A percentile compares a stretch with the other conserved stretches of the same genome.
phyloP scores from a whole-genome alignment of 2,329 filamentous ascomycete genomes.

The Ampelomyces quisqualis region DNA sequence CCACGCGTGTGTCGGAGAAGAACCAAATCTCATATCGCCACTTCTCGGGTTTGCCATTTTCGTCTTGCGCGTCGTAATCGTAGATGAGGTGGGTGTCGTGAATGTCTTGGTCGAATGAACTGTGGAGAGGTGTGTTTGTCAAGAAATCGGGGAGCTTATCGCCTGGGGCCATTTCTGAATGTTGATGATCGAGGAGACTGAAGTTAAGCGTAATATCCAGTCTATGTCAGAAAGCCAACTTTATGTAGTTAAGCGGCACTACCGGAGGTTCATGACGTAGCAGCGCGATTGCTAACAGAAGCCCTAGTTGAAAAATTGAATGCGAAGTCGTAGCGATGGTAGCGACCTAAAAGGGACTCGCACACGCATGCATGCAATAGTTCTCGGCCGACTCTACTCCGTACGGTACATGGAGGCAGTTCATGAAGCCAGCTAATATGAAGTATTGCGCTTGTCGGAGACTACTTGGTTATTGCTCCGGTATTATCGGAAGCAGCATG shows the following conservation, averaged over 20 bases:
- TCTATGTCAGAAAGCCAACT: background rate
- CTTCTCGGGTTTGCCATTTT: constrained; percentile 55
- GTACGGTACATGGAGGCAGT: too few species aligned
- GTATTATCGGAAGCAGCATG: too few species aligned
- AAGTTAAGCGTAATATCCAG: background rate
- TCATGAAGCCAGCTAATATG: too few species aligned
- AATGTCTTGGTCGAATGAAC: constrained; percentile 54
- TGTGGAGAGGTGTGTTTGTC: constrained; percentile 30
- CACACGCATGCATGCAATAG: too few species aligned
- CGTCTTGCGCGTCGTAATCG: constrained; percentile 55
- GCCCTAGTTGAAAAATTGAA: background rate
- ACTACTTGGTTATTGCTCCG: too few species aligned
- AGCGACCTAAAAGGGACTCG: too few species aligned
- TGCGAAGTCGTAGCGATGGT: too few species aligned
- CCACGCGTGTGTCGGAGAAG: constrained; percentile 54
- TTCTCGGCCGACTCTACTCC: too few species aligned
- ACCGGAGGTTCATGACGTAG: background rate
- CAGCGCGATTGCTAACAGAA: background rate
- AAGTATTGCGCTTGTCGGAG: too few species aligned
- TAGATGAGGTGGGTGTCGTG: constrained; percentile 58
- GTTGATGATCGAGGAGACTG: background rate
- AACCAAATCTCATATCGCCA: constrained; percentile 66
- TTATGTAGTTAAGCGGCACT: background rate
- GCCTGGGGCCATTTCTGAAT: constrained; percentile 19
- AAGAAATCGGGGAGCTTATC: constrained; percentile 27